phyloP scores from a whole-genome alignment of 257 asterid species.

The Solanum arcanum region DNA sequence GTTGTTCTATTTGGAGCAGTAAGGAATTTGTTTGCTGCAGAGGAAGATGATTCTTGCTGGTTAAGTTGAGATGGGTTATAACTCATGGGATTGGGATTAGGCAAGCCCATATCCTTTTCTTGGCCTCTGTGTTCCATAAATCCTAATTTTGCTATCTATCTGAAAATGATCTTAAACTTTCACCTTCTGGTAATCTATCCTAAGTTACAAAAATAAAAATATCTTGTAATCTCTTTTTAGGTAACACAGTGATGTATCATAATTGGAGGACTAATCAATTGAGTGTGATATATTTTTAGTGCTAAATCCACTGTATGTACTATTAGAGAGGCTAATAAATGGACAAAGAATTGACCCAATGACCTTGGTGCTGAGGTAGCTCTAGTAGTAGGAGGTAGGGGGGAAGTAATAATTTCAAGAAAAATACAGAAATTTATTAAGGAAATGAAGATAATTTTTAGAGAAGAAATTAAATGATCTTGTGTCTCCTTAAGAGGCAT shows the following conservation, averaged over 20 bases:
- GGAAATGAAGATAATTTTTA: background rate
- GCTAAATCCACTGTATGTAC: constrained; percentile 17
- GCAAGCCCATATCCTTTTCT: constrained; percentile 17
- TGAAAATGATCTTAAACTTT: background rate
- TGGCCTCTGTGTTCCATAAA: constrained; percentile 39
- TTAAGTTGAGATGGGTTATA: constrained; percentile 13
- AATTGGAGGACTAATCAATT: constrained; percentile 6
- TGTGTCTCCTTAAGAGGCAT: background rate
- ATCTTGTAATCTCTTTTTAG: background rate
- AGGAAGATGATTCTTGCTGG: constrained; percentile 2
- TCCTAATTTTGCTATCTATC: background rate
- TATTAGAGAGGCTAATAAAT: background rate
- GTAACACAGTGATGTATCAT: background rate
- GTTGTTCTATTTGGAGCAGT: constrained; percentile 35
- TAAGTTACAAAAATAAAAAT: background rate
- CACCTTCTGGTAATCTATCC: background rate
- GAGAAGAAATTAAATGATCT: background rate
- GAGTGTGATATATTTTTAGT: constrained; percentile 18
- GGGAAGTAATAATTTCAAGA: background rate
- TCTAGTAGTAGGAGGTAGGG: background rate
- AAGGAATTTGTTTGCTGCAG: constrained; percentile 22
- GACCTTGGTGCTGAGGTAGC: background rate
- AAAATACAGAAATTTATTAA: background rate
- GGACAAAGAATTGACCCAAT: background rate
- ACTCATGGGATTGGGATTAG: constrained; percentile 12